Base-by-base conservation (phyloP, 306 rosid species). In the Vigna reflexopilosa region DNA sequence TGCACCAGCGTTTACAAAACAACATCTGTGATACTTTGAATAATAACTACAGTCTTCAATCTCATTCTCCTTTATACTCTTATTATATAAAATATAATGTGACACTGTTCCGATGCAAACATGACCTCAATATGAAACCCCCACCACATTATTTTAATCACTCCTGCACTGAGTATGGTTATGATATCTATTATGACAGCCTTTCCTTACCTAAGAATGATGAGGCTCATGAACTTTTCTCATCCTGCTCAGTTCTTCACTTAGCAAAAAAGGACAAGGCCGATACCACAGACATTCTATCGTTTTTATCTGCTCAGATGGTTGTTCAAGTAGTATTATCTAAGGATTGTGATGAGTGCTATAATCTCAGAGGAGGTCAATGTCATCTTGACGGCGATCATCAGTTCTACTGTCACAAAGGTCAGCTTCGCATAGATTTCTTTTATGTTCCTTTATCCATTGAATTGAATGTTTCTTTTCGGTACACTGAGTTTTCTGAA, bases 101-200 rank as follows among this genome's bases (percentile, higher is more conserved):
- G 30, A 72, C 83, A 12, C 8, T 86, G 7, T 88, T 78, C 32
- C 80, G n/a, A 26, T 88, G 91, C 85, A 73, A 82, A 4, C 64
- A 1, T 34, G 0, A 6, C 4, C 63, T 7, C 34, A 1, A 4
- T 26, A 5, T 45, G n/a, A 45, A 44, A 1, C 10, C 34, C 2
- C 83, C 84, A 0, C 0, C 0, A 45, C 2, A 17, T n/a, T 68
- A 81, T 73, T 13, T 24, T 36, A 4, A 7, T 4, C 0, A 66
- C 7, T 0, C 0, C 0, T 84, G 88, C 42, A 0, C 2, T 26
- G 28, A 17, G 16, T 70, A 64, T 28, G 24, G 17, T 24, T 75
- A 57, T 20, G 26, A 58, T 51, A 49, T 84, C 65, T 81, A 69
- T 42, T 86, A 76, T 75, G 9, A 67, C 11, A 14, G 12, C 2